Evolutionary conservation across 176 grass and related monocot species (phyloP).

Genomic region (Musa itinerans): DNA sequence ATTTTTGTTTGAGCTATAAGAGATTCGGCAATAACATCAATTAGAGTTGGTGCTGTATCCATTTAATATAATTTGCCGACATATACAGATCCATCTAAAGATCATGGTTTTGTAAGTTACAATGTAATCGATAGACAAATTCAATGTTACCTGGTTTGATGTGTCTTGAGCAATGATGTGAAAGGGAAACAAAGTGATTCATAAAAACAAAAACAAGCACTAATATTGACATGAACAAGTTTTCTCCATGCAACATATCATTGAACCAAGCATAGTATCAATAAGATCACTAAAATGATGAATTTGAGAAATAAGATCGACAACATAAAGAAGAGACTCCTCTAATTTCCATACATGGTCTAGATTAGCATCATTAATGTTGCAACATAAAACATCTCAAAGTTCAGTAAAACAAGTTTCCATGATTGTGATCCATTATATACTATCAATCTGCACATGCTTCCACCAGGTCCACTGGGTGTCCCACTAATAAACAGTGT

Average conservation of each 20-base stretch:
- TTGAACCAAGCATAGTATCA: background rate
- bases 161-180: background rate
- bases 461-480: too few species aligned
- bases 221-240: background rate
- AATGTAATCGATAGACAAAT: background rate
- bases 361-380: background rate
- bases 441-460: too few species aligned
- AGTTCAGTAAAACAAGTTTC: too few species aligned
- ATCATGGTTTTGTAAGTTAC: background rate
- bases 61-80: background rate
- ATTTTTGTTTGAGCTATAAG: too few species aligned
- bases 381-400: too few species aligned
- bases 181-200: background rate
- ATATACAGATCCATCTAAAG: background rate
- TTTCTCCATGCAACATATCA: background rate
- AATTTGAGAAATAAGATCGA: background rate
- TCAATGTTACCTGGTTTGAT: background rate
- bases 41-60: background rate
- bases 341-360: background rate
- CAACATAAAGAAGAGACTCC: background rate
- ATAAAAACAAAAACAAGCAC: background rate
- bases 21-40: too few species aligned
- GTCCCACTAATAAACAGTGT: too few species aligned
- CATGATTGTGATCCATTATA: too few species aligned
- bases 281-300: background rate